Percentiles rank a stretch among this genome's conserved stretches.
phyloP scores from a whole-genome alignment of 345 rosid genomes.

The Moricandia moricandioides region DNA sequence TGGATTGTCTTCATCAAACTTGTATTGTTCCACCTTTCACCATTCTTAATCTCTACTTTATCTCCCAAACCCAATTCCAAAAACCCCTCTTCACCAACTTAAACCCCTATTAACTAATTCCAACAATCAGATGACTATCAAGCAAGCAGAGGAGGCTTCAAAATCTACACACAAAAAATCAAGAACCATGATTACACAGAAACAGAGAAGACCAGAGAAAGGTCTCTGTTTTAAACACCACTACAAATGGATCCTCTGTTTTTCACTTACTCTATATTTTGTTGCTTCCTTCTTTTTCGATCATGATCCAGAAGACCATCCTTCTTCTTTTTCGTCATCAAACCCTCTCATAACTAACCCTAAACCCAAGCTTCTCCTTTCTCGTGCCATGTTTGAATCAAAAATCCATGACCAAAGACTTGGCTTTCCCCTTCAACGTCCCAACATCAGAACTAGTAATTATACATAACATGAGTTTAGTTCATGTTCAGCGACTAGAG shows the following conservation, averaged over 20 bases:
- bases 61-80: conserved; percentile 42
- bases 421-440: conserved; percentile 25
- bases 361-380: conserved; percentile 41
- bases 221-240: conserved; percentile 49
- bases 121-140: conserved; percentile 13
- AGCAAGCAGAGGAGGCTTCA: neutral
- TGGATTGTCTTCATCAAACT: conserved; percentile 32
- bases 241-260: conserved; percentile 86
- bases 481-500: neutral
- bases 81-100: conserved; percentile 43
- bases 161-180: conserved; percentile 47
- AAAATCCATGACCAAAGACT: conserved; percentile 14
- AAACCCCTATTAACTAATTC: conserved; percentile 17
- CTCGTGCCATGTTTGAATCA: conserved; percentile 73
- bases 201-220: conserved; percentile 44
- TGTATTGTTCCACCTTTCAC: conserved; percentile 36
- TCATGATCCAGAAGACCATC: conserved; percentile 48
- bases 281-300: conserved; percentile 61
- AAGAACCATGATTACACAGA: conserved; percentile 46
- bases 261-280: conserved; percentile 69
- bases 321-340: conserved; percentile 34
- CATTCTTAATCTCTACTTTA: conserved; percentile 51
- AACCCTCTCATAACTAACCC: conserved; percentile 38
- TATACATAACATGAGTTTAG: neutral
- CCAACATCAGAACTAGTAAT: conserved; percentile 42